Conservation (phyloP, 345 rosid genomes). For the Excoecaria cochinchinensis region DNA sequence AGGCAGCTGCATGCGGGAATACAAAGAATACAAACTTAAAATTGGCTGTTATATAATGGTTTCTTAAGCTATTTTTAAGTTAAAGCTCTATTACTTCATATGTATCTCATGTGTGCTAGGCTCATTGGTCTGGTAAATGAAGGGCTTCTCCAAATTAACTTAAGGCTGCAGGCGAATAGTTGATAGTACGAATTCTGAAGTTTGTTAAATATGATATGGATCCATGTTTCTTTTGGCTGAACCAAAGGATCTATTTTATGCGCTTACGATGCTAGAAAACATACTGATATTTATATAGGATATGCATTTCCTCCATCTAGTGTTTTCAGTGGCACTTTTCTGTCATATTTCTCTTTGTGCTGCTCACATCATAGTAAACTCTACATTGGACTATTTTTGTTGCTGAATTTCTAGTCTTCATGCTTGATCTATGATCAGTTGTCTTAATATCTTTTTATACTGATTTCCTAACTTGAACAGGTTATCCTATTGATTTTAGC, state of each 20-base stretch:
- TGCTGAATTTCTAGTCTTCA: background rate
- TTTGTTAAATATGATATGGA: background rate
- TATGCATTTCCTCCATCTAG: background rate
- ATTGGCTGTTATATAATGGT: background rate
- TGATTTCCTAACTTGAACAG: constrained; percentile 38
- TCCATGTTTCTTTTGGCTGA: background rate
- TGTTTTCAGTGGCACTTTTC: background rate
- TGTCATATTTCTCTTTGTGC: background rate
- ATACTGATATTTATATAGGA: background rate
- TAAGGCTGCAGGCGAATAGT: background rate
- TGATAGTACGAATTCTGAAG: background rate
- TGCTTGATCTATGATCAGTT: constrained; percentile 17
- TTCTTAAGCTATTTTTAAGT: background rate
- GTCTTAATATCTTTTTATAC: constrained; percentile 8
- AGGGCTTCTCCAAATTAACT: background rate
- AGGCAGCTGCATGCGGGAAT: background rate
- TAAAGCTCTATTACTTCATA: background rate
- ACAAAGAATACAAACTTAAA: background rate
- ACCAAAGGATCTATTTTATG: background rate
- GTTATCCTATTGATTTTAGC: constrained; percentile 95
- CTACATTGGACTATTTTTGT: background rate
- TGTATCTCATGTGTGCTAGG: background rate
- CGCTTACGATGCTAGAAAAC: background rate
- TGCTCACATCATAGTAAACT: constrained; percentile 1
- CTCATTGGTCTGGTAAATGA: background rate